phyloP scores from a whole-genome alignment of 305 asterid species.

The Vinca major region DNA sequence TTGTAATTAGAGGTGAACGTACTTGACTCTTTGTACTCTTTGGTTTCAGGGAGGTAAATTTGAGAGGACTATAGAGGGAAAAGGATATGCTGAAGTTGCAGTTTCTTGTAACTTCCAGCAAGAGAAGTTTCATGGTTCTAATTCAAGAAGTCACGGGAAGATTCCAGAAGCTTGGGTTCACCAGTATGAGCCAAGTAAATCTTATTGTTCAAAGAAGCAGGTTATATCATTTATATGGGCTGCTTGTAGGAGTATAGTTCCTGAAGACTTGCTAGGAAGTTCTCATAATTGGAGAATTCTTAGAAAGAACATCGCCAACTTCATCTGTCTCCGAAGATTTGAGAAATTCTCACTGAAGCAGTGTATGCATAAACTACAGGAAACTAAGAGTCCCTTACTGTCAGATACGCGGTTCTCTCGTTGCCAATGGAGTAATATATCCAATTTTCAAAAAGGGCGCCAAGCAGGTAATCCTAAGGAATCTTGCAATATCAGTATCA shows the following conservation, averaged over 20 bases:
- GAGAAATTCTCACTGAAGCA: slow-evolving; percentile 74
- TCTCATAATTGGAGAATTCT: slow-evolving; percentile 60
- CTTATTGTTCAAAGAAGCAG: slow-evolving; percentile 53
- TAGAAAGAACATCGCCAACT: slow-evolving; percentile 57
- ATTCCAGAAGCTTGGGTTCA: slow-evolving; percentile 22
- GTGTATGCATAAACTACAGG: slow-evolving; percentile 52
- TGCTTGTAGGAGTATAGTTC: slow-evolving; percentile 71
- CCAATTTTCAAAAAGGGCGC: slow-evolving; percentile 7
- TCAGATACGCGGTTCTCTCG: slow-evolving; percentile 21
- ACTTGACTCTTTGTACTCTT: slow-evolving; percentile 19
- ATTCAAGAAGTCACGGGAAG: slow-evolving; percentile 19
- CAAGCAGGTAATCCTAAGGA: slow-evolving; percentile 12
- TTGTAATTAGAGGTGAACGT: slow-evolving; percentile 6
- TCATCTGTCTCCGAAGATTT: slow-evolving; percentile 61
- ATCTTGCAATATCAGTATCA: slow-evolving; percentile 19
- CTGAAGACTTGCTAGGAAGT: slow-evolving; percentile 56
- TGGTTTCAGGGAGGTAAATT: slow-evolving; percentile 32
- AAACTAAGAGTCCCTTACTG: slow-evolving; percentile 45
- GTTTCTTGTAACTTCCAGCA: slow-evolving; percentile 15
- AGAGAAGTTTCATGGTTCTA: slow-evolving; percentile 18
- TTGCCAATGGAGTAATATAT: not conserved
- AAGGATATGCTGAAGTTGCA: slow-evolving; percentile 14
- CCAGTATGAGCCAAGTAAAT: slow-evolving; percentile 32
- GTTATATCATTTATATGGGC: slow-evolving; percentile 85
- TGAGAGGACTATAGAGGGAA: slow-evolving; percentile 14